These are phyloP conservation scores for Haplosporangium gracile DNA, from an alignment of 192 early-diverging fungal genomes.

Conservation along the genomic window DNA sequence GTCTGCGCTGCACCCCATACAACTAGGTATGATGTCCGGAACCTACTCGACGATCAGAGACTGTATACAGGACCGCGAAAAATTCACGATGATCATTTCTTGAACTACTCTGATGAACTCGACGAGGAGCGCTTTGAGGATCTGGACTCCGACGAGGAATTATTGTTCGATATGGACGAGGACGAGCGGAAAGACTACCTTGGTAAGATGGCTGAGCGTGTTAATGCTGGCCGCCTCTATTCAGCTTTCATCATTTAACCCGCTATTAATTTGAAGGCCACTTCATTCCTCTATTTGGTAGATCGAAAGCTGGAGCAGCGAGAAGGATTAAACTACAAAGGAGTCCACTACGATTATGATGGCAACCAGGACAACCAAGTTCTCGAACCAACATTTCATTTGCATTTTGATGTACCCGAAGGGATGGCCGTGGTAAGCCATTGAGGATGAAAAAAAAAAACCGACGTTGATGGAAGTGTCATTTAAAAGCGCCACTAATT, in stretches of 20 bases:
- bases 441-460: background rate
- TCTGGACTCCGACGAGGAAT: slow-evolving; percentile 71
- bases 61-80: slow-evolving; percentile 24
- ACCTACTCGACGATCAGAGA: slow-evolving; percentile 65
- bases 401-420: slow-evolving; percentile 66
- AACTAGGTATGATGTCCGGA: slow-evolving; percentile 74
- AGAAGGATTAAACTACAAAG: slow-evolving; percentile 20
- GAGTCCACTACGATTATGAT: slow-evolving; percentile 35
- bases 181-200: slow-evolving; percentile 66
- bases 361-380: slow-evolving; percentile 11
- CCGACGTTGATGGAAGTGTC: background rate
- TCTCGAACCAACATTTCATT: slow-evolving; percentile 29
- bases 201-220: slow-evolving; percentile 33
- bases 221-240: background rate
- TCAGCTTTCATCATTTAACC: background rate
- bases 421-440: slow-evolving; percentile 59
- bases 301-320: slow-evolving; percentile 21
- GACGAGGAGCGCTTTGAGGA: slow-evolving; percentile 71
- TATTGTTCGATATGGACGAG: slow-evolving; percentile 65
- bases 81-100: slow-evolving; percentile 17
- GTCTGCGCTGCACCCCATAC: background rate
- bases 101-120: slow-evolving; percentile 3
- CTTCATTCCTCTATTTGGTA: background rate
- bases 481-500: background rate
- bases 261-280: background rate